These are phyloP conservation scores for Aspergillus brasiliensis DNA, from an alignment of 2,329 filamentous ascomycete species.

Conservation along the genomic window DNA sequence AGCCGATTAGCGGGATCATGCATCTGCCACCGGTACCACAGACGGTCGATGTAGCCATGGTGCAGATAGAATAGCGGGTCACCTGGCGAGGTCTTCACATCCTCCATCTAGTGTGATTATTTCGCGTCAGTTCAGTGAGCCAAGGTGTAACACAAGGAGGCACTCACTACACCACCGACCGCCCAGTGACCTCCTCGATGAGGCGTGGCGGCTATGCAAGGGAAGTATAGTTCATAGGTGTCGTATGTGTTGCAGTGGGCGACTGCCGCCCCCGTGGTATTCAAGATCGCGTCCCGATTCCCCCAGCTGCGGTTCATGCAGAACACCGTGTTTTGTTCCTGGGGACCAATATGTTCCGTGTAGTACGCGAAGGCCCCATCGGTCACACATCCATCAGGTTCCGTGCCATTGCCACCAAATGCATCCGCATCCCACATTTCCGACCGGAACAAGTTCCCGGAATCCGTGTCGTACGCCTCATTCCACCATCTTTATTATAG, in stretches of 20 bases:
- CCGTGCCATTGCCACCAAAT: constrained; percentile 12
- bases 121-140: background rate
- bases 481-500: background rate
- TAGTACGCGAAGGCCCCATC: constrained; percentile 13
- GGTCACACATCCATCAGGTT: constrained; percentile 3
- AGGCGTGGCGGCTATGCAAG: background rate
- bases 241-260: background rate
- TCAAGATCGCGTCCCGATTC: background rate
- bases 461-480: background rate
- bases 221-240: background rate
- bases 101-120: background rate
- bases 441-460: background rate
- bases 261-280: background rate
- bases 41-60: constrained; percentile 1
- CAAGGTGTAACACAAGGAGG: too few relatives aligned
- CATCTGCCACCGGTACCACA: constrained; percentile 3
- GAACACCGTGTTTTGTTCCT: constrained; percentile 8
- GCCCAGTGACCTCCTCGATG: background rate
- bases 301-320: constrained; percentile 7
- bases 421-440: constrained; percentile 1
- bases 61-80: background rate
- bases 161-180: background rate
- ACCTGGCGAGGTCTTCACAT: background rate
- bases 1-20: background rate
- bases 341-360: constrained; percentile 12